Conservation (phyloP, 2,329 filamentous ascomycete species). For the Cladosporium cucumerinum region DNA sequence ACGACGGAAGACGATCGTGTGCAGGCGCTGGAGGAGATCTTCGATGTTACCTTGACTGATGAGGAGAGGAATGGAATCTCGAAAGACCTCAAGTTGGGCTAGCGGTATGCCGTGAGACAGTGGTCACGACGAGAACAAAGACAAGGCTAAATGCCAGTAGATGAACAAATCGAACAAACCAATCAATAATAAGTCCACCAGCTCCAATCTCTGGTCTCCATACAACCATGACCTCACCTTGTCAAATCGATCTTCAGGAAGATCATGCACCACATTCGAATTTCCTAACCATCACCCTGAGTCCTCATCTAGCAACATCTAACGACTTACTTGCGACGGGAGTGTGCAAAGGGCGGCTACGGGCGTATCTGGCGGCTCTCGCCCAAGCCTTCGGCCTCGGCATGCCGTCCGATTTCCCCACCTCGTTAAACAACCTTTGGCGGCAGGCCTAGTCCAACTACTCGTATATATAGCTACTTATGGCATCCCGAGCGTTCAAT, state of each 20-base stretch:
- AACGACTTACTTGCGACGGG: not conserved
- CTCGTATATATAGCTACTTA: not conserved
- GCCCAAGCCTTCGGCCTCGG: not conserved
- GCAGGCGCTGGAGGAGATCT: constrained; percentile 42
- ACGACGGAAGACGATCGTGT: constrained; percentile 44
- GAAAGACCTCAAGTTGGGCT: not conserved
- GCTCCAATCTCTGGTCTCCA: not conserved
- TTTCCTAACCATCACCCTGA: not conserved
- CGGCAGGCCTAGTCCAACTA: not conserved
- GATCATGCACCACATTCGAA: not conserved
- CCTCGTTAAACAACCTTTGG: not conserved
- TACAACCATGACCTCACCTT: not conserved
- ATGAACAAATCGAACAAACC: not conserved
- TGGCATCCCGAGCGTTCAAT: not conserved
- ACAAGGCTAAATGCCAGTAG: not conserved
- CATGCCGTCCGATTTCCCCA: not conserved
- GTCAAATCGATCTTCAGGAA: not conserved
- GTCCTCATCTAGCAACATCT: not conserved
- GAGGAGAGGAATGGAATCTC: not conserved
- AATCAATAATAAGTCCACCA: not conserved
- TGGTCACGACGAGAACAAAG: not conserved
- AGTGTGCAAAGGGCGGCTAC: not conserved
- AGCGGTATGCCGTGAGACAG: not conserved
- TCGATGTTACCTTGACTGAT: constrained; percentile 37
- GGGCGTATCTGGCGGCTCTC: not conserved